Evolutionary conservation across 257 asterid species (phyloP).

Genomic region (Thymus quinquecostatus): DNA sequence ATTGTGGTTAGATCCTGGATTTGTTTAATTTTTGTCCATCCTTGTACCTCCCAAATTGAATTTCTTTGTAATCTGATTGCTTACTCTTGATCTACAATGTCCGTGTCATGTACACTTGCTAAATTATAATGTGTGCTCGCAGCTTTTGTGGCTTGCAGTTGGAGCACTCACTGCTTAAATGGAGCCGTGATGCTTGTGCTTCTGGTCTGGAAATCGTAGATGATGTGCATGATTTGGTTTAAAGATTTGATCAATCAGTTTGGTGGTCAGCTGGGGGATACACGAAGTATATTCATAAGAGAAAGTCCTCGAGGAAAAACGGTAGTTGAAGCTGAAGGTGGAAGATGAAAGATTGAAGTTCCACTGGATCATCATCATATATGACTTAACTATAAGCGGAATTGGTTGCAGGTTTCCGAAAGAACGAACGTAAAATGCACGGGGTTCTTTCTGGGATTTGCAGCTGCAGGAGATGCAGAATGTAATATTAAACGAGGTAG

Average conservation of each 20-base stretch:
- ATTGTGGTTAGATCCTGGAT: not conserved
- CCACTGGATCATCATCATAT: not conserved
- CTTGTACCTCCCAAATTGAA: not conserved
- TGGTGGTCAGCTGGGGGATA: conserved; percentile 28
- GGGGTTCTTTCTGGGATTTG: conserved; percentile 75
- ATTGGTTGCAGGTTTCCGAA: conserved; percentile 60
- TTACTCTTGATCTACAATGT: not conserved
- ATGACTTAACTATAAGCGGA: not conserved
- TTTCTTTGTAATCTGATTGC: not conserved
- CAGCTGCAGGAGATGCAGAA: conserved; percentile 30
- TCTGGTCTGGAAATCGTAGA: conserved; percentile 32
- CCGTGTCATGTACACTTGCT: conserved; percentile 2
- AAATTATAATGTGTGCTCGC: conserved; percentile 33
- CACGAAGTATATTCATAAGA: conserved; percentile 29
- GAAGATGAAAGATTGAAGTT: conserved; percentile 49
- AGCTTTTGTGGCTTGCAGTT: conserved; percentile 38
- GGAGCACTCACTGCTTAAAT: conserved; percentile 39
- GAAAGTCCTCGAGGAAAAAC: not conserved
- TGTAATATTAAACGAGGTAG: conserved; percentile 8
- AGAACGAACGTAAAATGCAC: conserved; percentile 57
- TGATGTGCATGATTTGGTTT: conserved; percentile 12
- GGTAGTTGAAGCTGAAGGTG: conserved; percentile 38
- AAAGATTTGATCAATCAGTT: conserved; percentile 15
- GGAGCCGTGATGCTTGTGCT: conserved; percentile 42
- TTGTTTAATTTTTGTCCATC: not conserved